Percentiles rank a stretch among this genome's conserved stretches.
phyloP scores from a whole-genome alignment of 169 alveolate species.

The Plasmodium vinckei region DNA sequence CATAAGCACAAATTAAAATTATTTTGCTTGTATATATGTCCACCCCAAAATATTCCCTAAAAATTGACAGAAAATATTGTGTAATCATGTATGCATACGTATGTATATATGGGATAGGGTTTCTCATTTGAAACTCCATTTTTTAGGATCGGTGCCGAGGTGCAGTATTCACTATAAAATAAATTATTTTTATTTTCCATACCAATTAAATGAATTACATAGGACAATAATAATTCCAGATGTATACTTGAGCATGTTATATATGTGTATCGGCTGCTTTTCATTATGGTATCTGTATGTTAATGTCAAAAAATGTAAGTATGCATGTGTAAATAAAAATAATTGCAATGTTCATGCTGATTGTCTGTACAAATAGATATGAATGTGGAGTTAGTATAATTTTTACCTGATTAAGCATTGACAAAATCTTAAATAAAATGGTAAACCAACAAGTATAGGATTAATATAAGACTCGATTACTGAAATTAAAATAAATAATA shows the following conservation, averaged over 20 bases:
- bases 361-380: too few relatives aligned
- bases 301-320: slow-evolving; percentile 83
- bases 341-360: not conserved
- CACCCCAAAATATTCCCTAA: slow-evolving; percentile 67
- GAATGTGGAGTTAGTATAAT: not conserved
- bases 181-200: not conserved
- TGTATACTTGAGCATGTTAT: slow-evolving; percentile 49
- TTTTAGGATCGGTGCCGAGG: too few relatives aligned
- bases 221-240: slow-evolving; percentile 73
- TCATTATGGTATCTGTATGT: slow-evolving; percentile 85
- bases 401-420: slow-evolving; percentile 88
- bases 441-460: slow-evolving; percentile 86
- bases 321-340: slow-evolving; percentile 73
- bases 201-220: slow-evolving; percentile 76
- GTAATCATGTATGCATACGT: slow-evolving; percentile 26
- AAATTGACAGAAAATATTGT: not conserved
- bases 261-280: slow-evolving; percentile 29
- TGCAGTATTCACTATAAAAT: too few relatives aligned
- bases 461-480: slow-evolving; percentile 82
- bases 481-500: slow-evolving; percentile 13
- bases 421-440: slow-evolving; percentile 87
- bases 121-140: too few relatives aligned
- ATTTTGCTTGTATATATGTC: slow-evolving; percentile 77
- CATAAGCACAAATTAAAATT: slow-evolving; percentile 84
- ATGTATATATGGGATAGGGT: not conserved